These are phyloP conservation scores for Piper longum DNA, from an alignment of 164 flowering plant genomes.

Conservation along the genomic window DNA sequence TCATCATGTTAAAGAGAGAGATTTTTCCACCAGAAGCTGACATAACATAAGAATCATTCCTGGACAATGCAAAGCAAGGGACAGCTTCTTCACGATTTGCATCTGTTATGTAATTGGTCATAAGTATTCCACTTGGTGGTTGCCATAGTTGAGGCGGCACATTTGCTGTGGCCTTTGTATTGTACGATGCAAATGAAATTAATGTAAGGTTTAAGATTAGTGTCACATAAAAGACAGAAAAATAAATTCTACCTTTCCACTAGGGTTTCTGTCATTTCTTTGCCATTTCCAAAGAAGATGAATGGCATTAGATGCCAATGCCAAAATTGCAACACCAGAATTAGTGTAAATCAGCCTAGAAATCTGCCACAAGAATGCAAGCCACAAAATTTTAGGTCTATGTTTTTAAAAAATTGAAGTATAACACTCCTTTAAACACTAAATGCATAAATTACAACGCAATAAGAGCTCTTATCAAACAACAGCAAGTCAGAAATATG, in stretches of 20 bases:
- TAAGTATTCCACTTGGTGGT: slow-evolving; percentile 58
- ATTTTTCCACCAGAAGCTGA: slow-evolving; percentile 81
- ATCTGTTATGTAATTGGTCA: slow-evolving; percentile 64
- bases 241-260: slow-evolving; percentile 43
- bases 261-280: slow-evolving; percentile 57
- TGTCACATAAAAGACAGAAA: neutral
- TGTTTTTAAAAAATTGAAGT: too few species aligned
- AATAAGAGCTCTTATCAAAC: too few species aligned
- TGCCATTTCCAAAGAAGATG: slow-evolving; percentile 91
- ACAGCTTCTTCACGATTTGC: slow-evolving; percentile 53
- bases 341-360: slow-evolving; percentile 80
- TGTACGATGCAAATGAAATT: neutral
- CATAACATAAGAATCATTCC: slow-evolving; percentile 78
- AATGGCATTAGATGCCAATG: slow-evolving; percentile 75
- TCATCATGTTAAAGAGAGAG: slow-evolving; percentile 71
- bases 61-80: slow-evolving; percentile 72
- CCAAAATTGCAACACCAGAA: slow-evolving; percentile 71
- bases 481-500: too few species aligned
- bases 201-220: neutral
- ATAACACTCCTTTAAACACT: too few species aligned
- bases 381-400: too few species aligned
- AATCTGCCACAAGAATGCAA: slow-evolving; percentile 28
- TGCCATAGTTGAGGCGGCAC: slow-evolving; percentile 58
- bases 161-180: slow-evolving; percentile 49
- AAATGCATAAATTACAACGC: too few species aligned